Percentiles rank a stretch among this genome's conserved stretches.
phyloP scores from a whole-genome alignment of 176 grass and related monocot genomes.

The Cenchrus purpureus region DNA sequence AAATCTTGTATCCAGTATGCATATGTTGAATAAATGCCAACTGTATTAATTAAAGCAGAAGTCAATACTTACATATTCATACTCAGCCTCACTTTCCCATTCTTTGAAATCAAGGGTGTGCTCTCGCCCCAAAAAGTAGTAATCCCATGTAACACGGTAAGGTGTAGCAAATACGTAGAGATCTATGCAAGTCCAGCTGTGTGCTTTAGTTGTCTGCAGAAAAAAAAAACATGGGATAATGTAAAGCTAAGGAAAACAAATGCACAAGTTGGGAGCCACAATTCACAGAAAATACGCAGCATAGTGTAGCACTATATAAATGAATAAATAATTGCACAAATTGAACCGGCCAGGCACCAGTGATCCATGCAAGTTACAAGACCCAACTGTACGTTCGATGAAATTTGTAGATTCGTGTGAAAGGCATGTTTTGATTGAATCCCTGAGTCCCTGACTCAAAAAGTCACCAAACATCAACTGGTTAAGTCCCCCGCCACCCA shows the following conservation, averaged over 20 bases:
- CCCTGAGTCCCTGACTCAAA: too few species aligned
- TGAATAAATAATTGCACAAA: background rate
- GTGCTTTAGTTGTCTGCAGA: constrained; percentile 66
- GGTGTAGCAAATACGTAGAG: constrained; percentile 96
- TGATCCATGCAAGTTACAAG: background rate
- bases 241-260: background rate
- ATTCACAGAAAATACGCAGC: background rate
- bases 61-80: constrained; percentile 84
- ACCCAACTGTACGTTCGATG: background rate
- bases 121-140: constrained; percentile 85
- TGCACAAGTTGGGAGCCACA: background rate
- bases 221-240: background rate
- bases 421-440: background rate
- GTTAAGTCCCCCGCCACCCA: background rate
- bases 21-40: constrained; percentile 5
- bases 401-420: background rate
- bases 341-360: background rate
- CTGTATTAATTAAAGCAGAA: constrained; percentile 18
- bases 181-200: constrained; percentile 99
- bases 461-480: background rate
- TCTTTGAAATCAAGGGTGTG: constrained; percentile 90
- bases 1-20: constrained; percentile 20
- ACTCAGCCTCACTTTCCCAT: constrained; percentile 87
- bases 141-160: constrained; percentile 93
- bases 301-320: background rate